These are phyloP conservation scores for Rhynchosporium secalis DNA, from an alignment of 2,329 filamentous ascomycete genomes.

Conservation along the genomic window DNA sequence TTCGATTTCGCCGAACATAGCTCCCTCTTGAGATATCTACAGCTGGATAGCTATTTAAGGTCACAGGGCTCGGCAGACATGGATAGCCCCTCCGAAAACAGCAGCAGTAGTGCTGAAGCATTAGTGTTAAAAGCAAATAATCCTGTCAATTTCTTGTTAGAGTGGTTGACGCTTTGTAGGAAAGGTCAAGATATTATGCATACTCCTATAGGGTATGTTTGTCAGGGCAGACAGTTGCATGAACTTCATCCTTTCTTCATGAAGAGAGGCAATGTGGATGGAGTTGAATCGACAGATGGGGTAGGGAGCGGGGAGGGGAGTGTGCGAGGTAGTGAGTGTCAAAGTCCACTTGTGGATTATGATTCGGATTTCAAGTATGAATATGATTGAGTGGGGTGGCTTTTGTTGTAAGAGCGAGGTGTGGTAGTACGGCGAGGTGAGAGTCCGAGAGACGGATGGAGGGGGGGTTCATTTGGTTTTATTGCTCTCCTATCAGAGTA, in stretches of 20 bases:
- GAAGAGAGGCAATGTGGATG: too few relatives aligned
- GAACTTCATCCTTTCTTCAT: conserved; percentile 17
- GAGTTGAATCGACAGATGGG: too few relatives aligned
- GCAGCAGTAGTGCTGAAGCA: not conserved
- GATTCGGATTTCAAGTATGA: conserved; percentile 8
- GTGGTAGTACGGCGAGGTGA: too few relatives aligned
- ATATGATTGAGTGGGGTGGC: too few relatives aligned
- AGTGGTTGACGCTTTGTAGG: conserved; percentile 56
- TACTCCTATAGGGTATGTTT: conserved; percentile 59
- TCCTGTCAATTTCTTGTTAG: conserved; percentile 51
- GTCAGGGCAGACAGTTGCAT: conserved; percentile 43
- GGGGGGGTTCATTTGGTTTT: too few relatives aligned
- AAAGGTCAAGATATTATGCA: conserved; percentile 58
- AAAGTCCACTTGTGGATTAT: conserved; percentile 12
- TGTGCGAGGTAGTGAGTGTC: too few relatives aligned
- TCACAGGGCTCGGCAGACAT: too few relatives aligned
- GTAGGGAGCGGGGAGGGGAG: too few relatives aligned
- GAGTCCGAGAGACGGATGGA: too few relatives aligned
- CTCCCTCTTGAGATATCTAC: conserved; percentile 39
- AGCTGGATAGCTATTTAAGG: conserved; percentile 26
- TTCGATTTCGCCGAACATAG: conserved; percentile 52
- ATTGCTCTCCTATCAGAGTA: too few relatives aligned
- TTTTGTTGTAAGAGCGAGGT: too few relatives aligned
- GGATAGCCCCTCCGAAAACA: not conserved
- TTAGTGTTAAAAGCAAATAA: conserved; percentile 37